These are phyloP conservation scores for California macrophylla DNA, from an alignment of 441 rosid species.

Conservation along the genomic window DNA sequence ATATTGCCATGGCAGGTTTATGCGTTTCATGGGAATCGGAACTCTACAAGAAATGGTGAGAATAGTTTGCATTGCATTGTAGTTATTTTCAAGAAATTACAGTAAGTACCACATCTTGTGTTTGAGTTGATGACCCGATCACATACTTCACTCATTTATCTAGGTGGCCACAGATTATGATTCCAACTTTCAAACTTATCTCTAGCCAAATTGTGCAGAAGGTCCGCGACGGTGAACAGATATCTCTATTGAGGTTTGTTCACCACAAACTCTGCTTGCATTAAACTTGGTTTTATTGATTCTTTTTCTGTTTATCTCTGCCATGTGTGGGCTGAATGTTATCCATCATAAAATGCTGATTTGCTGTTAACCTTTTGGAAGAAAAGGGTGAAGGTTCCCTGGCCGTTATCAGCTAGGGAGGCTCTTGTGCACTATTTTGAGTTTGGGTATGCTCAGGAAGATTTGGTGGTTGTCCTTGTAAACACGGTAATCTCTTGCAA, in stretches of 20 bases:
- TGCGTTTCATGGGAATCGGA: conserved; percentile 70
- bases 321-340: too few relatives aligned
- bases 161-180: conserved; percentile 76
- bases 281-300: conserved; percentile 11
- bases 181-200: conserved; percentile 59
- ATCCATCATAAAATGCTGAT: conserved; percentile 22
- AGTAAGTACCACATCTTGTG: background rate
- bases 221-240: conserved; percentile 54
- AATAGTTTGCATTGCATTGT: conserved; percentile 8
- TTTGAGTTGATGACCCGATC: background rate
- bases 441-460: conserved; percentile 76
- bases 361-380: conserved; percentile 40
- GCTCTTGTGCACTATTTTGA: conserved; percentile 51
- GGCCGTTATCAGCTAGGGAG: conserved; percentile 85
- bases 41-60: conserved; percentile 73
- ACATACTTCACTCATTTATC: background rate
- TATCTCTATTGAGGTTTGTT: conserved; percentile 57
- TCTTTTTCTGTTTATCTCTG: background rate
- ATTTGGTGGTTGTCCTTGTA: conserved; percentile 42
- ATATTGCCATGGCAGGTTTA: conserved; percentile 44
- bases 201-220: conserved; percentile 46
- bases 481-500: conserved; percentile 47
- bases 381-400: conserved; percentile 91
- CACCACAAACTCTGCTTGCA: conserved; percentile 3
- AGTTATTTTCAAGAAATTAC: background rate